Conservation (phyloP, 78 protist genomes). For the Dictyostelium purpureum region DNA sequence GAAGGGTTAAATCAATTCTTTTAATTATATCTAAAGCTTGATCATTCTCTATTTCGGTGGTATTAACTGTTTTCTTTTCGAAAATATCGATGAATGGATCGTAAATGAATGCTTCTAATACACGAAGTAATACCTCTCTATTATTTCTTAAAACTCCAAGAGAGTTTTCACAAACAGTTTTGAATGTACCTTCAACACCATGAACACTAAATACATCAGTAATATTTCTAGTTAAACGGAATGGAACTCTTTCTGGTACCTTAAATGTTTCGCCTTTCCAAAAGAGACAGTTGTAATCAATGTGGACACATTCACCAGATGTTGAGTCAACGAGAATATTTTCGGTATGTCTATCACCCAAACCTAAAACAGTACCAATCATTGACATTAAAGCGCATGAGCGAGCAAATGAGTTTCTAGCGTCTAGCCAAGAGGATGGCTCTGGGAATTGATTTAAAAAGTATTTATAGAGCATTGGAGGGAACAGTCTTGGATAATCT, state of each 20-base stretch:
- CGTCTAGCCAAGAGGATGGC: slow-evolving; percentile 91
- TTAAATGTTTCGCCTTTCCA: slow-evolving; percentile 89
- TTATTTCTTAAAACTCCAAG: slow-evolving; percentile 78
- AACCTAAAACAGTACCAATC: slow-evolving; percentile 88
- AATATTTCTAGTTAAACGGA: slow-evolving; percentile 96
- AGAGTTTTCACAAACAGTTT: slow-evolving; percentile 85
- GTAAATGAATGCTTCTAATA: slow-evolving; percentile 92
- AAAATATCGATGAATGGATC: slow-evolving; percentile 95
- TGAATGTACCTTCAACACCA: slow-evolving; percentile 88
- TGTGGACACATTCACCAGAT: slow-evolving; percentile 93
- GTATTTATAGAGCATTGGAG: slow-evolving; percentile 93
- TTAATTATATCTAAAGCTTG: slow-evolving; percentile 23
- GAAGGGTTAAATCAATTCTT: slow-evolving; percentile 16
- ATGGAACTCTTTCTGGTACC: slow-evolving; percentile 94
- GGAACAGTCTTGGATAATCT: slow-evolving; percentile 1
- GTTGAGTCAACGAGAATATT: slow-evolving; percentile 92
- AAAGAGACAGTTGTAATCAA: slow-evolving; percentile 96
- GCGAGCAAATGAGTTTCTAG: slow-evolving; percentile 83
- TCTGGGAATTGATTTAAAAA: slow-evolving; percentile 87
- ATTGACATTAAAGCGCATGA: slow-evolving; percentile 91
- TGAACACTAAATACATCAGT: slow-evolving; percentile 92
- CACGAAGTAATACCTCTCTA: slow-evolving; percentile 89
- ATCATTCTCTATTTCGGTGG: slow-evolving; percentile 7
- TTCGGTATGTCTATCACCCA: slow-evolving; percentile 97
- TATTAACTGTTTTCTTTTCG: background rate